Evolutionary conservation across 192 early-diverging fungal genomes (phyloP).

Genomic region (Entomortierella beljakovae): DNA sequence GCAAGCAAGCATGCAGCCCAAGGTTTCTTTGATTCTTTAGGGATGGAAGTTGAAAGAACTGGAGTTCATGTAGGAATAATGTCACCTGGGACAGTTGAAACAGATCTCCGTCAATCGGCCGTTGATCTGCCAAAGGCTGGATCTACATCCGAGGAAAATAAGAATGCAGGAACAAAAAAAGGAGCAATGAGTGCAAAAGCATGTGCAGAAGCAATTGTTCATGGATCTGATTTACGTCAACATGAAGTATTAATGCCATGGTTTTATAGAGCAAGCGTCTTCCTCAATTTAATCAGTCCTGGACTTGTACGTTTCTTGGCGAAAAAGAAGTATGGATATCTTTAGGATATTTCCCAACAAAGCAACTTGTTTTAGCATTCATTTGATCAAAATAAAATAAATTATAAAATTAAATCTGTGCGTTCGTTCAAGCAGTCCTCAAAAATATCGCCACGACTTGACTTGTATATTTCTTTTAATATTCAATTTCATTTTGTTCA

Average conservation of each 20-base stretch:
- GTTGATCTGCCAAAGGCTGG: slow-evolving; percentile 61
- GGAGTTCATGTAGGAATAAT: slow-evolving; percentile 75
- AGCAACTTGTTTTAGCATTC: too few relatives aligned
- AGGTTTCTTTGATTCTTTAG: slow-evolving; percentile 84
- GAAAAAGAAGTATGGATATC: slow-evolving; percentile 76
- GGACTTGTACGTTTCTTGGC: slow-evolving; percentile 73
- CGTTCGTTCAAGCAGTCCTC: too few relatives aligned
- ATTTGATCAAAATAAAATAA: too few relatives aligned
- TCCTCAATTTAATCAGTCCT: slow-evolving; percentile 66
- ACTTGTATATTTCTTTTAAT: neutral
- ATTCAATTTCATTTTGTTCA: too few relatives aligned
- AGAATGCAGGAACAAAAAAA: slow-evolving; percentile 58
- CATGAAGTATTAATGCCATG: slow-evolving; percentile 73
- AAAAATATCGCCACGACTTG: neutral
- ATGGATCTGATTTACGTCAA: slow-evolving; percentile 64
- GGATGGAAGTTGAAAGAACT: slow-evolving; percentile 75
- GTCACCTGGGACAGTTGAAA: slow-evolving; percentile 83
- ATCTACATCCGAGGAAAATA: neutral
- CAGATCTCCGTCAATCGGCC: slow-evolving; percentile 73
- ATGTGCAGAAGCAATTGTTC: slow-evolving; percentile 75
- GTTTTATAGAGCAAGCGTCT: slow-evolving; percentile 62
- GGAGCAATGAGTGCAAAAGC: slow-evolving; percentile 69
- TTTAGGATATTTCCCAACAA: slow-evolving; percentile 1
- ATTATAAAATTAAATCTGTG: too few relatives aligned
- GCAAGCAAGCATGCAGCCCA: slow-evolving; percentile 85